Percentiles rank a stretch among this genome's conserved stretches.
Conservation (phyloP, 345 rosid species). For the Dipteronia sinensis region DNA sequence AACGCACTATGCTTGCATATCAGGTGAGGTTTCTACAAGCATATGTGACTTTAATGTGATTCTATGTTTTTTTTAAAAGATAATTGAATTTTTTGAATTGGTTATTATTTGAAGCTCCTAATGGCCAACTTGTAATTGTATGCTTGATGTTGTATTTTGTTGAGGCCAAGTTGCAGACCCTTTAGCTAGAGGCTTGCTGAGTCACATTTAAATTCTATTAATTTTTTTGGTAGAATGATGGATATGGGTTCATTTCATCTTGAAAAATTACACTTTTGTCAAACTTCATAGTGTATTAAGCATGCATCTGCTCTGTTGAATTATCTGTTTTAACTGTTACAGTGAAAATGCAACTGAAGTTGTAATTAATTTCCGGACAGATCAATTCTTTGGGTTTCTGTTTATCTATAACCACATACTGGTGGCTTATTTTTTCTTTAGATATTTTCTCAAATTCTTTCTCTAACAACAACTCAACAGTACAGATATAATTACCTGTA, state of each 20-base stretch:
- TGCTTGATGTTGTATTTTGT: neutral
- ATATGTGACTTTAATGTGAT: neutral
- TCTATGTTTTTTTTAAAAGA: constrained; percentile 1
- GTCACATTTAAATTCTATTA: neutral
- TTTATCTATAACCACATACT: neutral
- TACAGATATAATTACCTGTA: neutral
- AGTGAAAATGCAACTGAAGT: neutral
- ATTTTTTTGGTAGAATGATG: neutral
- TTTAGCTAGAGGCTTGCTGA: neutral
- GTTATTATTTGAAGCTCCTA: constrained; percentile 1
- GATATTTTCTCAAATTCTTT: neutral
- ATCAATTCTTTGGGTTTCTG: neutral
- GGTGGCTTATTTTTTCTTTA: neutral
- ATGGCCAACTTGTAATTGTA: neutral
- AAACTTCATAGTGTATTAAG: neutral
- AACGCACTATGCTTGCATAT: constrained; percentile 96
- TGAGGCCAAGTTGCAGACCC: neutral
- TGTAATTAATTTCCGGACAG: neutral
- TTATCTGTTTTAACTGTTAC: neutral
- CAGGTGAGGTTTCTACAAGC: constrained; percentile 46
- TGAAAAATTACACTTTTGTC: neutral
- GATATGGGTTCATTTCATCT: neutral
- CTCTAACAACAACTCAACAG: neutral
- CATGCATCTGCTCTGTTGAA: neutral
- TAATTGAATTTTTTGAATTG: neutral